phyloP scores from a whole-genome alignment of 2,329 filamentous ascomycete species.

The Biscogniauxia marginata region DNA sequence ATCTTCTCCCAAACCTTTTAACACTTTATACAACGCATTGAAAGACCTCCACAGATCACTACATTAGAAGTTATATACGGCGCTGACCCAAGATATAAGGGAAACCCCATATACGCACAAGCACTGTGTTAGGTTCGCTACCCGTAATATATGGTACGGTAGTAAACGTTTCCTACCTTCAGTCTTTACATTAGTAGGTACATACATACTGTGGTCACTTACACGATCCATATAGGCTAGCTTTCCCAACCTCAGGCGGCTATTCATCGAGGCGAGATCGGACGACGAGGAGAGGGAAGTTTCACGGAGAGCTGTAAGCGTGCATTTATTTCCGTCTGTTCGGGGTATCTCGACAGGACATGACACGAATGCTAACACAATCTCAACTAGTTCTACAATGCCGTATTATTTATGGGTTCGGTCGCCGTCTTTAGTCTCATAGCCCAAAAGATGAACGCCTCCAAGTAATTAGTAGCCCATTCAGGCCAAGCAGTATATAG shows the following conservation, averaged over 20 bases:
- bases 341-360: background rate
- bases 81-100: too few species aligned
- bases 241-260: constrained; percentile 89
- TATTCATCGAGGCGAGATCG: constrained; percentile 91
- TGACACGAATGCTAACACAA: constrained; percentile 13
- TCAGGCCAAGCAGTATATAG: too few species aligned
- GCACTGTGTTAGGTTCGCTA: too few species aligned
- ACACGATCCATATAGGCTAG: constrained; percentile 54
- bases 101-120: too few species aligned
- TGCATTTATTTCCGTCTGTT: constrained; percentile 1
- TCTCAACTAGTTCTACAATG: constrained; percentile 89
- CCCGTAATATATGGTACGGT: too few species aligned
- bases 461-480: constrained; percentile 23
- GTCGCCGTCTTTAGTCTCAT: constrained; percentile 92
- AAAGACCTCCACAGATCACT: too few species aligned
- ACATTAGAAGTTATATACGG: too few species aligned
- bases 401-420: constrained; percentile 94
- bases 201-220: too few species aligned
- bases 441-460: constrained; percentile 77
- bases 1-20: too few species aligned
- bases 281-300: constrained; percentile 94
- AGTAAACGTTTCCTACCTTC: too few species aligned
- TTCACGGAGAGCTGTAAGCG: constrained; percentile 81
- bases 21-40: too few species aligned
- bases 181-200: too few species aligned